phyloP scores from a whole-genome alignment of 352 stramenopile genomes.

The Elongisporangium anandrum region DNA sequence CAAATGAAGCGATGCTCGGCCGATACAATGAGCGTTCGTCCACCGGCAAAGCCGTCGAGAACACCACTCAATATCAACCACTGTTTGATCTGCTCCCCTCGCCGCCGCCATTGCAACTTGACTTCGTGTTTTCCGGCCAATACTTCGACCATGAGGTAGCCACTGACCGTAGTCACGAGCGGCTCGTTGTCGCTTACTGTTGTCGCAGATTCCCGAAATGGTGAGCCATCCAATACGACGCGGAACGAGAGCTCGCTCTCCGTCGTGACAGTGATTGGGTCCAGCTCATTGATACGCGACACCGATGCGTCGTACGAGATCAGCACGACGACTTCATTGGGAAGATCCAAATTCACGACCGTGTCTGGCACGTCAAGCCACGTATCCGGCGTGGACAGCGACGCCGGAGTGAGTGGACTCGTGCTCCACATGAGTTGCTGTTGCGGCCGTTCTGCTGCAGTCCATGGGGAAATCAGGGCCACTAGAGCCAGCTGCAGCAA shows the following conservation, averaged over 20 bases:
- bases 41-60: slow-evolving; percentile 65
- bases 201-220: slow-evolving; percentile 64
- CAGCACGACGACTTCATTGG: slow-evolving; percentile 51
- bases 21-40: slow-evolving; percentile 54
- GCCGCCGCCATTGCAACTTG: slow-evolving; percentile 70
- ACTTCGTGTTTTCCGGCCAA: slow-evolving; percentile 38
- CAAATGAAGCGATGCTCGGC: slow-evolving; percentile 68
- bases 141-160: slow-evolving; percentile 54
- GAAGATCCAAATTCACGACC: slow-evolving; percentile 36
- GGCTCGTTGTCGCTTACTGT: slow-evolving; percentile 60
- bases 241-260: slow-evolving; percentile 64
- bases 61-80: slow-evolving; percentile 60
- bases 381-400: slow-evolving; percentile 19
- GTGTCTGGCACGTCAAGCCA: slow-evolving; percentile 65
- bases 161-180: slow-evolving; percentile 44
- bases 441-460: slow-evolving; percentile 12
- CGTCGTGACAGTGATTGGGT: slow-evolving; percentile 1
- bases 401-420: slow-evolving; percentile 42
- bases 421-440: slow-evolving; percentile 65
- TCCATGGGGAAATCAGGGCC: background rate
- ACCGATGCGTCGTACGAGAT: slow-evolving; percentile 72
- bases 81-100: slow-evolving; percentile 33
- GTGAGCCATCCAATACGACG: slow-evolving; percentile 38
- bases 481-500: background rate
- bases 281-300: slow-evolving; percentile 24